Base-by-base conservation (phyloP, 176 grass and related monocot genomes). In the Eleusine indica region DNA sequence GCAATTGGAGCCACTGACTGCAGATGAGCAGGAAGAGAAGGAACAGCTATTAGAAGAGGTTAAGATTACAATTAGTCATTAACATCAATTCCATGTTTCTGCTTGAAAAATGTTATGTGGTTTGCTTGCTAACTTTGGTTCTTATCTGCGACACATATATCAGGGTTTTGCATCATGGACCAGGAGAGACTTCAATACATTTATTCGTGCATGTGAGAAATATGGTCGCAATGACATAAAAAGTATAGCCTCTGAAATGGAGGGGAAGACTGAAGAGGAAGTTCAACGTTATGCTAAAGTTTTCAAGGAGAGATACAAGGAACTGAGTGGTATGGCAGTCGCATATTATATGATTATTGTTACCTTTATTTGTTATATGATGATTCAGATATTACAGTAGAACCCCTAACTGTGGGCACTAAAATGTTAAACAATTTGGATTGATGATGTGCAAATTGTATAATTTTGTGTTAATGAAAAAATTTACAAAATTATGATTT, bases 251-350 rank as follows among this genome's bases (percentile, higher is more conserved):
- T 88, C 85, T 86, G 96, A 99, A 84, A 92, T 96, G 74, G 96
- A 99, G 68, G 93, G 96, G 41, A 99, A 99, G 80, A 89, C 93
- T 48, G 93, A 99, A 87, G 96, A 99, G 74, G 96, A 99, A 88
- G 96, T 99, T 62, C 91, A 94, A 62, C 89, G 87, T 76, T 99
- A 99, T 90, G 89, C 93, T 64, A 85, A 79, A 76, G 89, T 92
- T 85, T 99, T 99, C 78, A 94, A 88, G 87, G 84, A 90, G 80
- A 93, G 93, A 90, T 96, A 96, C 78, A 96, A 92, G 76, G 96
- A 99, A 80, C 73, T 99, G 68, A 99, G 84, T 81, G 96, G 96
- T 99, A 94, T 62, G 76, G 58, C 46, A 38, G 29, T 69, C 76
- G 51, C 15, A 37, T 4, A 25, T 37, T 70, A 58, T 35, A 42